phyloP scores from a whole-genome alignment of 805 yeast genomes.

The Wickerhamiella lipophila region DNA sequence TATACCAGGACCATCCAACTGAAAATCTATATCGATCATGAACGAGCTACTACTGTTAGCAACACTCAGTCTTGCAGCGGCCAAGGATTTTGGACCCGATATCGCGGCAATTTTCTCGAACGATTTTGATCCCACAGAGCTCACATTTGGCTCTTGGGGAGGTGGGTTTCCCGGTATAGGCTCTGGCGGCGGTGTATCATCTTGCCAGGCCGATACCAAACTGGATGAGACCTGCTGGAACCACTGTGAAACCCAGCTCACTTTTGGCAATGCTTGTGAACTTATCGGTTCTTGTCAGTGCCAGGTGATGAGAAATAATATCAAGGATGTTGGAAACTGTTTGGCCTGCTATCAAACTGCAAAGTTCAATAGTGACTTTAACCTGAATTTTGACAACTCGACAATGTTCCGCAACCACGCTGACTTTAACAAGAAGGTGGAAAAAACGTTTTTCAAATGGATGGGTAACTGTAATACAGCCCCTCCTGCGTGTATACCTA shows the following conservation, averaged over 20 bases:
- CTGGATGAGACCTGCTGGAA: constrained; percentile 9
- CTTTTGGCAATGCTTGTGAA: constrained; percentile 1
- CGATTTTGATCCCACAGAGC: constrained; percentile 4
- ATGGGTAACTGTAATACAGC: constrained; percentile 5
- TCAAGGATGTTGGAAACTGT: constrained; percentile 10
- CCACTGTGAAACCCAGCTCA: constrained; percentile 11
- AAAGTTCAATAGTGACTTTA: constrained; percentile 1
- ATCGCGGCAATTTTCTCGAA: constrained; percentile 7
- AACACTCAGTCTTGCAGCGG: neutral
- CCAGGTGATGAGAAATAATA: neutral
- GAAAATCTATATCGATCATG: neutral
- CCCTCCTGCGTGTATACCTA: constrained; percentile 1
- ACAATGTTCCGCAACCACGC: neutral
- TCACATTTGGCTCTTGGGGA: constrained; percentile 4
- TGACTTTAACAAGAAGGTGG: constrained; percentile 5
- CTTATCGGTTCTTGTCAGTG: constrained; percentile 5
- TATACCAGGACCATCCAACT: too few species aligned
- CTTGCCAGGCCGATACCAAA: neutral
- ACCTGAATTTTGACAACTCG: constrained; percentile 4
- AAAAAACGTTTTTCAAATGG: constrained; percentile 8
- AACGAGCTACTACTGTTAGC: neutral
- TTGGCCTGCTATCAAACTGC: constrained; percentile 9
- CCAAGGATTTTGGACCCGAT: constrained; percentile 4
- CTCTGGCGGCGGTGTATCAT: neutral
- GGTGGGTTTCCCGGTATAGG: neutral